Evolutionary conservation across 768 basidiomycete species (phyloP).

Genomic region (Coprinopsis sp.): DNA sequence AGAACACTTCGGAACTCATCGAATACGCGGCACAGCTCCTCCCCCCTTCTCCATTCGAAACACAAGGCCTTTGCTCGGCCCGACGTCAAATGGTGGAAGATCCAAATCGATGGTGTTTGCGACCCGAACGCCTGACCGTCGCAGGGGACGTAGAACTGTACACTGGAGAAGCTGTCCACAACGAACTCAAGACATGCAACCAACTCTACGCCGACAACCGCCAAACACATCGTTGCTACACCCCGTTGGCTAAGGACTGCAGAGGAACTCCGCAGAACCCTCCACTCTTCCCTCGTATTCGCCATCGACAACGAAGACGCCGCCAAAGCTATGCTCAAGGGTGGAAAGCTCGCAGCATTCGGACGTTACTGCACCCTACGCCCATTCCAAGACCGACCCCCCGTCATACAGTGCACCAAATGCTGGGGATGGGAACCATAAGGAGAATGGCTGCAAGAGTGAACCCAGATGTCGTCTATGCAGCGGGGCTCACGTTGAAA

Average conservation of each 20-base stretch:
- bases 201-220: not conserved
- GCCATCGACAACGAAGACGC: not conserved
- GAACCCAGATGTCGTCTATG: too few species aligned
- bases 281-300: not conserved
- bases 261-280: not conserved
- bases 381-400: slow-evolving; percentile 12
- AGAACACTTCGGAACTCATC: not conserved
- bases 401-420: slow-evolving; percentile 13
- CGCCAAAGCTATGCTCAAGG: not conserved
- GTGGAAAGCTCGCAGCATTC: not conserved
- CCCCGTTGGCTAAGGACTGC: not conserved
- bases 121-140: not conserved
- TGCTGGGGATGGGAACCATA: slow-evolving; percentile 14
- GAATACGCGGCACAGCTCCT: not conserved
- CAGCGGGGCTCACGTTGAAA: too few species aligned
- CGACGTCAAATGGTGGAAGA: not conserved
- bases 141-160: not conserved
- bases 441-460: too few species aligned
- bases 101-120: not conserved
- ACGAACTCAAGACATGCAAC: not conserved
- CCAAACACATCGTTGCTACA: not conserved
- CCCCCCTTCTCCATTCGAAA: not conserved
- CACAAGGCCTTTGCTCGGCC: not conserved
- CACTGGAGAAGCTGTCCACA: not conserved
- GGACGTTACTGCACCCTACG: not conserved